Conservation (phyloP, 768 basidiomycete species). For the Terana coerulea region DNA sequence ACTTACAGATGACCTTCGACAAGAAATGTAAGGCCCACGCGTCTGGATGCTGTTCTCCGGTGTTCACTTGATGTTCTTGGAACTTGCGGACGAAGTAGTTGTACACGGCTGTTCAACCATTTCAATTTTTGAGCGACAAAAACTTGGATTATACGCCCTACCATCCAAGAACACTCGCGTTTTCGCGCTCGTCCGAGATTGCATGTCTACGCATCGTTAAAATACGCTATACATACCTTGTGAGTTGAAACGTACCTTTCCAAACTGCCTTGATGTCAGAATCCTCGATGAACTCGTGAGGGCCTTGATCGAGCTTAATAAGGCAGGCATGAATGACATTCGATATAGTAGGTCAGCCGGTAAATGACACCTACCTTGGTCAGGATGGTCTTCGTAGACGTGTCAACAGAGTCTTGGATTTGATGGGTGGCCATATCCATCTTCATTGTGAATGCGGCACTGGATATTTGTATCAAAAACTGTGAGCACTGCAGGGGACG, state of each 20-base stretch:
- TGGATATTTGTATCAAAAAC: background rate
- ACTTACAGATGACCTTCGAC: constrained; percentile 13
- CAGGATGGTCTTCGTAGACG: background rate
- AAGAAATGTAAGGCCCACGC: constrained; percentile 13
- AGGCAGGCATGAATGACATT: background rate
- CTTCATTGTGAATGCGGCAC: background rate
- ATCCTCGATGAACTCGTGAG: constrained; percentile 13
- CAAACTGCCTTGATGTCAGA: constrained; percentile 9
- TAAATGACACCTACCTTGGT: background rate
- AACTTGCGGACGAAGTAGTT: constrained; percentile 18
- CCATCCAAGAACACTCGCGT: constrained; percentile 11
- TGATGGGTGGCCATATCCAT: background rate
- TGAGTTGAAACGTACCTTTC: background rate
- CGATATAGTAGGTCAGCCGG: background rate
- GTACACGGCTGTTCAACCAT: constrained; percentile 20
- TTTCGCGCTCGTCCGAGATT: constrained; percentile 8
- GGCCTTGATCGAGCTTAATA: constrained; percentile 10
- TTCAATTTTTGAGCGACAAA: no score
- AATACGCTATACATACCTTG: background rate
- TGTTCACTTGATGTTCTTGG: constrained; percentile 9
- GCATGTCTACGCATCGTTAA: constrained; percentile 3
- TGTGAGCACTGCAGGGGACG: background rate
- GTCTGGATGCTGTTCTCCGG: constrained; percentile 1
- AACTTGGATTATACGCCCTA: background rate
- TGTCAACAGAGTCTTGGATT: background rate